Conservation (phyloP, 208 protist genomes). For the Trypanosoma mega region DNA sequence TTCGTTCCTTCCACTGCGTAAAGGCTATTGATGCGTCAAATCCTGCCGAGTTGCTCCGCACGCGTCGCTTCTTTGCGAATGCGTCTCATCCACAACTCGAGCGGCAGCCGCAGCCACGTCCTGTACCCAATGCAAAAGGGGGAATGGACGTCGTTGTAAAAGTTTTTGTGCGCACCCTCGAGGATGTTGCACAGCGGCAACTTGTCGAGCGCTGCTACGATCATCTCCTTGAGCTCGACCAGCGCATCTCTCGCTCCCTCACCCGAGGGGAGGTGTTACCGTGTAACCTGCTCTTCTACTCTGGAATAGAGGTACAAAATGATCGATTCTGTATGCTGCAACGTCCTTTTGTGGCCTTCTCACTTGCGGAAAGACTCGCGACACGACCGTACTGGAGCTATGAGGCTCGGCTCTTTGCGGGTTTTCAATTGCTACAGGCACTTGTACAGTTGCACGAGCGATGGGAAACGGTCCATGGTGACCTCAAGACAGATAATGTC, state of each 20-base stretch:
- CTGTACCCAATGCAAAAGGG: background rate
- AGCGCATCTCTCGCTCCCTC: background rate
- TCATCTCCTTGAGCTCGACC: constrained; percentile 17
- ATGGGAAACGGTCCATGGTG: constrained; percentile 79
- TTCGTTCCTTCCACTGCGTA: constrained; percentile 68
- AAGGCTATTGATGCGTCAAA: constrained; percentile 22
- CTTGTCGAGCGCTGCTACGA: constrained; percentile 42
- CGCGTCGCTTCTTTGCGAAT: constrained; percentile 2
- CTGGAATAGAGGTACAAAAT: constrained; percentile 25
- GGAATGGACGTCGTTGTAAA: constrained; percentile 66
- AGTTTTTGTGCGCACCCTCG: constrained; percentile 58
- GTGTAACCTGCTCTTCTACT: constrained; percentile 43
- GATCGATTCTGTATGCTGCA: constrained; percentile 64
- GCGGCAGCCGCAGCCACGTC: background rate
- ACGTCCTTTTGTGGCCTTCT: constrained; percentile 71
- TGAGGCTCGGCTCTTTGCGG: constrained; percentile 50
- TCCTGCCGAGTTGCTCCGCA: constrained; percentile 21
- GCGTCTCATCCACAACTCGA: background rate
- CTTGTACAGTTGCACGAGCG: constrained; percentile 72
- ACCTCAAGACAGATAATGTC: constrained; percentile 90
- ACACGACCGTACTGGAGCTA: constrained; percentile 53
- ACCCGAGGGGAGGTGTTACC: too few species aligned
- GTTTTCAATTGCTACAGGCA: constrained; percentile 72
- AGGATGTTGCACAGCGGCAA: constrained; percentile 36
- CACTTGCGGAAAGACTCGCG: constrained; percentile 73